Conservation (phyloP, 257 asterid genomes). For the Ligustrum vulgare region DNA sequence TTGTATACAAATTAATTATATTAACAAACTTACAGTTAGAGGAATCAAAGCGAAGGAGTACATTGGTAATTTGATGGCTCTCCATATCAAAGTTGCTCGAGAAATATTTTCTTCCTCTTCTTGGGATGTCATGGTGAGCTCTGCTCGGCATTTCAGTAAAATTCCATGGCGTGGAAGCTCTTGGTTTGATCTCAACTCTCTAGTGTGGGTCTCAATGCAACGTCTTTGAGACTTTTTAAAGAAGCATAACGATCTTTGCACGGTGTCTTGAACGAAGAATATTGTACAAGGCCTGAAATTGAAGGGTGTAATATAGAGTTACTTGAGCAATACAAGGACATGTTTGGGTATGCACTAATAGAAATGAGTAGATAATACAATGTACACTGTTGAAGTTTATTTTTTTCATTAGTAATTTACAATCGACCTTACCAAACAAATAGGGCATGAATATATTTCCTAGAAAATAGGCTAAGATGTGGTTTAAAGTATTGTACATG, state of each 20-base stretch:
- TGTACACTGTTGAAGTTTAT: not conserved
- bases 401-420: not conserved
- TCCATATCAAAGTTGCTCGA: constrained; percentile 50
- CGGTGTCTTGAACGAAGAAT: constrained; percentile 2
- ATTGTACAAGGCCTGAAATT: constrained; percentile 24
- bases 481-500: no score
- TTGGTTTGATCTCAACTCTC: constrained; percentile 11
- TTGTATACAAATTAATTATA: not conserved
- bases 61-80: constrained; percentile 57
- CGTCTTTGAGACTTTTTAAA: constrained; percentile 10
- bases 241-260: constrained; percentile 7
- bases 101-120: constrained; percentile 32
- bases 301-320: no score
- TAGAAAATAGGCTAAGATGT: no score
- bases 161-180: constrained; percentile 2
- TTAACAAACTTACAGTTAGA: constrained; percentile 34
- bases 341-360: not conserved
- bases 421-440: not conserved
- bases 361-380: not conserved
- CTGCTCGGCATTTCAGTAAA: constrained; percentile 24
- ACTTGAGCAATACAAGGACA: no score
- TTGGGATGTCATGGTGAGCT: constrained; percentile 3
- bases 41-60: constrained; percentile 53
- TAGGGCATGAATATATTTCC: not conserved
- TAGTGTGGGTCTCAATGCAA: not conserved